phyloP scores from a whole-genome alignment of 768 basidiomycete genomes.

The Pisolithus sp. region DNA sequence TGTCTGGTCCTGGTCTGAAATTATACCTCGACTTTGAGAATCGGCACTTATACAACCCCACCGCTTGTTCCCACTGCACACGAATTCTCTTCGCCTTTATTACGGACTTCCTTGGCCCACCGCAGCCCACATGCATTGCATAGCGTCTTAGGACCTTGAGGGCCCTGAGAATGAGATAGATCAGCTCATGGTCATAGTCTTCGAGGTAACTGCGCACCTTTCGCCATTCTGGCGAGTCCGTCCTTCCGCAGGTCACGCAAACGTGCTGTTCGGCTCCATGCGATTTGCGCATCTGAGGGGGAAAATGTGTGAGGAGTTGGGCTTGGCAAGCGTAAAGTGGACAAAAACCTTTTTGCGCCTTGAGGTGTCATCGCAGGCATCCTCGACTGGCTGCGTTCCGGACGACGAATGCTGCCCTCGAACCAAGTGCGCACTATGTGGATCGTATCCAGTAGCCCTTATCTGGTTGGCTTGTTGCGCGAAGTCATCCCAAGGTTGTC shows the following conservation, averaged over 20 bases:
- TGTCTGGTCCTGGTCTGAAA: constrained; percentile 1
- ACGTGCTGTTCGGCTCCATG: constrained; percentile 65
- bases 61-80: constrained; percentile 16
- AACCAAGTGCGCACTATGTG: constrained; percentile 11
- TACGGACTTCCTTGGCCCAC: constrained; percentile 77
- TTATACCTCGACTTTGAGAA: background rate
- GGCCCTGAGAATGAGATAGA: constrained; percentile 50
- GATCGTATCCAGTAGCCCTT: constrained; percentile 14
- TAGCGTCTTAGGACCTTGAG: constrained; percentile 91
- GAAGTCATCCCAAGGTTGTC: constrained; percentile 13
- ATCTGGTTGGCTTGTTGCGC: constrained; percentile 6
- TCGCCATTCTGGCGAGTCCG: constrained; percentile 97
- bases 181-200: constrained; percentile 8
- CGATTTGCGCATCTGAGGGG: constrained; percentile 30
- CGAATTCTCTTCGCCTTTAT: constrained; percentile 30
- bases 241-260: constrained; percentile 88
- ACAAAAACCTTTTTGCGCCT: constrained; percentile 57
- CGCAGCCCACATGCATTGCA: constrained; percentile 95
- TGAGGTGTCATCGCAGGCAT: constrained; percentile 42
- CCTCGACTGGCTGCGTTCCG: constrained; percentile 28
- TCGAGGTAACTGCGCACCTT: constrained; percentile 43
- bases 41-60: constrained; percentile 13
- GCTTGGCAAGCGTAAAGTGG: background rate
- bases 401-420: constrained; percentile 11
- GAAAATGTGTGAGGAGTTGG: constrained; percentile 1